Evolutionary conservation across 768 basidiomycete species (phyloP), one percentile per base, ranked within the genome.

Genomic region (Cyclocybe aegerita): DNA sequence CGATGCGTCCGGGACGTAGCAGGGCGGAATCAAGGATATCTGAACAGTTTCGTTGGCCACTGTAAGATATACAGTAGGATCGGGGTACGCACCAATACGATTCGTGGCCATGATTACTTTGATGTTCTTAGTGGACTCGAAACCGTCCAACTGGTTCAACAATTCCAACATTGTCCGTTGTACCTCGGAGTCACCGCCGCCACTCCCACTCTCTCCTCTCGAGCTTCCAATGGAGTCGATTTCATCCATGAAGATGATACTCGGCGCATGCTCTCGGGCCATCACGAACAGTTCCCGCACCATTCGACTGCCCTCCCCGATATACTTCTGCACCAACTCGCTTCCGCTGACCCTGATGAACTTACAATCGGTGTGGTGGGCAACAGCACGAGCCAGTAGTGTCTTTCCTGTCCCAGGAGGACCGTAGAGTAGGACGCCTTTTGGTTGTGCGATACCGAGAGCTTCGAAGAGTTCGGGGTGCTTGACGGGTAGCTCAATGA

Each of bases 241-340:
- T 72, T 98, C 96, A 66, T 98, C 96, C 95, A 98, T 97, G 77
- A 98, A 98, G 66, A 98, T 97, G 72, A 98, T 97, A 68, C 89
- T 90, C 33, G 96, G 96, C 32, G 96, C 96, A 62, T 97, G 93
- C 67, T 98, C 96, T 54, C 94, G 72, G 2, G 96, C 96, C 96
- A 97, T 98, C 53, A 97, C 93, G 76, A 98, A 98, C 51, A 98
- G 70, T 73, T 98, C 96, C 46, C 96, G 82, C 34, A 98, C 95
- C 95, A 97, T 98, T 53, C 95, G 75, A 55, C 86, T 90, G 15
- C 95, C 94, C 74, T 98, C 96, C 41, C 96, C 96, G 59, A 98
- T 97, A 62, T 98, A 98, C 77, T 97, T 98, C 73, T 98, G 94
- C 54, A 98, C 95, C 39, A 98, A 71, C 70, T 98, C 96, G 36